Conservation (phyloP, 768 basidiomycete species). For the Boletus bicolor region DNA sequence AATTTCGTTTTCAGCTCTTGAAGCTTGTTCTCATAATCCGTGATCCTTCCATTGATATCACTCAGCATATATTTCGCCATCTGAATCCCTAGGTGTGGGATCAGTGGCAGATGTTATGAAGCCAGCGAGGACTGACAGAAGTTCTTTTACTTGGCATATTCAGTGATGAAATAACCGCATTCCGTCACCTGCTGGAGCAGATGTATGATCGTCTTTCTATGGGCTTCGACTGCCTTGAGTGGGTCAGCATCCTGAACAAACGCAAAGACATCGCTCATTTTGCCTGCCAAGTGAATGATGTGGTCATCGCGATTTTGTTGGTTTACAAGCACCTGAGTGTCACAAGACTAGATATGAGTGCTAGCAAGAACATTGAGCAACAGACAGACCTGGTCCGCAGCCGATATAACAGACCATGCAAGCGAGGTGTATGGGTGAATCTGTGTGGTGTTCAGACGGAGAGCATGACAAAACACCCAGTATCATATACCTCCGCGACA, state of each 20-base stretch:
- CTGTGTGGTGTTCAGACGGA: neutral
- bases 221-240: neutral
- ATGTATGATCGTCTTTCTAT: neutral
- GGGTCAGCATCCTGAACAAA: constrained; percentile 1
- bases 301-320: neutral
- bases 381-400: constrained; percentile 14
- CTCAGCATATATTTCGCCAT: too few species aligned
- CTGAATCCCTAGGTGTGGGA: neutral
- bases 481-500: neutral
- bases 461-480: neutral
- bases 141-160: neutral
- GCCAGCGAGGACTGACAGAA: neutral
- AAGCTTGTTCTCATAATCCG: too few species aligned
- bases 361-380: neutral
- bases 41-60: too few species aligned
- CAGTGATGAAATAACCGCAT: constrained; percentile 5
- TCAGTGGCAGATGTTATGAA: neutral
- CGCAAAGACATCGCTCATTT: neutral
- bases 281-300: neutral
- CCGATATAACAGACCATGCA: constrained; percentile 24
- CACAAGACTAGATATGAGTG: neutral
- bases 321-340: neutral
- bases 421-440: constrained; percentile 17
- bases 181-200: constrained; percentile 9
- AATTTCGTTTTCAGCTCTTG: too few species aligned